Percentiles rank a stretch among this genome's conserved stretches.
Evolutionary conservation across 2,329 filamentous ascomycete species (phyloP).

Genomic region (Diatrype stigma): DNA sequence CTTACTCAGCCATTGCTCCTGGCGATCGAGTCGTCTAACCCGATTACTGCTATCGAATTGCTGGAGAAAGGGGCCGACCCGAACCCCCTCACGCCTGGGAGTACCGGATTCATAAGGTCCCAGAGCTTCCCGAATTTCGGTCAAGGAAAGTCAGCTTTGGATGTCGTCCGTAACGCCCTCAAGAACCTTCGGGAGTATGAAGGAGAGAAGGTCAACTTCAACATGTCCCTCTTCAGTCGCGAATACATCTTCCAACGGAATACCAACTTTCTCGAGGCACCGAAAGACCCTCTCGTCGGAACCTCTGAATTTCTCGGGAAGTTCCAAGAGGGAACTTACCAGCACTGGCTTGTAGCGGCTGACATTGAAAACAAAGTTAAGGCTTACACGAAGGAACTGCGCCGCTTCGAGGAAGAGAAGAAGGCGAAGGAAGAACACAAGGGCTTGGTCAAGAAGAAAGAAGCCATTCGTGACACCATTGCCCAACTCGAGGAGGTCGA

Average conservation of each 20-base stretch:
- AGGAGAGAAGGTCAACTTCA: slow-evolving; percentile 22
- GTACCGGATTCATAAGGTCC: slow-evolving; percentile 32
- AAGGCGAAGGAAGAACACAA: slow-evolving; percentile 23
- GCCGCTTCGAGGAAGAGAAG: slow-evolving; percentile 32
- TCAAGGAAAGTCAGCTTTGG: slow-evolving; percentile 50
- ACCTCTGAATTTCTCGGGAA: slow-evolving; percentile 50
- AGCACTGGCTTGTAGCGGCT: slow-evolving; percentile 47
- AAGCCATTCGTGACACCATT: slow-evolving; percentile 48
- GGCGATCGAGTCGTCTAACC: slow-evolving; percentile 49
- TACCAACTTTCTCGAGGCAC: slow-evolving; percentile 25
- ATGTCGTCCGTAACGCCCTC: slow-evolving; percentile 53
- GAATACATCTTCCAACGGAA: slow-evolving; percentile 4
- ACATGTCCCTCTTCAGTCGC: slow-evolving; percentile 10
- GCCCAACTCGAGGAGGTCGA: slow-evolving; percentile 53
- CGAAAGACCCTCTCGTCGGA: slow-evolving; percentile 27
- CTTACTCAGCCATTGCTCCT: slow-evolving; percentile 61
- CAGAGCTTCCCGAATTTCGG: slow-evolving; percentile 29
- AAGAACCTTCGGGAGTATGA: slow-evolving; percentile 43
- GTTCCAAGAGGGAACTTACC: slow-evolving; percentile 54
- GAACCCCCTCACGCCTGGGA: slow-evolving; percentile 49
- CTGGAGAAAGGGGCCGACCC: slow-evolving; percentile 62
- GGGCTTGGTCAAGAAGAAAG: slow-evolving; percentile 47
- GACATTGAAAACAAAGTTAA: slow-evolving; percentile 32
- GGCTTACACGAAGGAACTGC: slow-evolving; percentile 28
- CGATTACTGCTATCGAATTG: slow-evolving; percentile 51